Base-by-base conservation (phyloP, 1,139 yeast species). In the Pneumocystis jirovecii region DNA sequence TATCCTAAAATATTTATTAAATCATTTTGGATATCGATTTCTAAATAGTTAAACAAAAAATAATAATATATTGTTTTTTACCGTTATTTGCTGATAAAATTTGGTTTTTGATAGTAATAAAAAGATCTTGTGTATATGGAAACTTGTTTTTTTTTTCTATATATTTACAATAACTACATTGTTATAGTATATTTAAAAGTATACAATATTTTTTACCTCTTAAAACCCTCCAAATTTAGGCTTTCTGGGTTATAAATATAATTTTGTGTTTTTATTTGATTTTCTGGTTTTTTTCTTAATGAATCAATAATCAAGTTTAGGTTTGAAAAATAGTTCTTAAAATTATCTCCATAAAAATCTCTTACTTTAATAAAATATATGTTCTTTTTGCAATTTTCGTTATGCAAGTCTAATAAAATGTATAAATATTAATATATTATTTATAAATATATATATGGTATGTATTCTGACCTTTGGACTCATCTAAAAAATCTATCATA, bases 1-100 rank as follows among this genome's bases (percentile, higher is more conserved):
- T 85, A 87, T 0, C 98, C 97, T 3, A 93, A 75, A 10, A 88
- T 79, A 72, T 90, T 96, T 69, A 89, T 85, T 56, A 93, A 75
- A 0, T 80, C 74, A 7, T 86, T 83, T 71, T 87, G 93, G 15
- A 85, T 74, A 63, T 84, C 87, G 64, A 84, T 87, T 65, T 85
- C 89, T 63, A 19, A 31, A 34, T 42, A 17, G 7, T 39, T 39
- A 59, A 3, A 15, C 31, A 31, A 60, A 60, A 29, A 31, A 31
- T 31, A 31, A 5, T 21, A 42, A 12, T 25, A 39, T 12, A 25
- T 50, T 44, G 10, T 44, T 17, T 15, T 21, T 50, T 50, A 50
- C 57, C 57, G 17, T 25, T 50, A 50, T 50, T 25, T 50, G 57
- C 17, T 50, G 57, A 50, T 50, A 50, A 25, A 50, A 50, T 50